phyloP scores from a whole-genome alignment of 176 grass and related monocot genomes.

The Tillandsia fasciculata region DNA sequence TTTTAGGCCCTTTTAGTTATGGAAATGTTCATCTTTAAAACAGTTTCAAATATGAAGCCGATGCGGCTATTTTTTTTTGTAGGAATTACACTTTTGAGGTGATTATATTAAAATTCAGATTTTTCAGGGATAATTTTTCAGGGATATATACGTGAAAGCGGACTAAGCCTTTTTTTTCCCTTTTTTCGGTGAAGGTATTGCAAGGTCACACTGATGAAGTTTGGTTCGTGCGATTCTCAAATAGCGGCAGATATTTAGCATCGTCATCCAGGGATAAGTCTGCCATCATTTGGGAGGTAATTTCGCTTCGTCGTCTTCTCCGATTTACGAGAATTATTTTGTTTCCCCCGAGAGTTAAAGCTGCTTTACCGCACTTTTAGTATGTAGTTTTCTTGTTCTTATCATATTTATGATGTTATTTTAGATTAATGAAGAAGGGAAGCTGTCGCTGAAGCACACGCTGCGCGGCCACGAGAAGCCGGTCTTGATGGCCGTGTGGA shows the following conservation, averaged over 20 bases:
- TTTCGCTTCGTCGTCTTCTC: not conserved
- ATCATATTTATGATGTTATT: conserved; percentile 1
- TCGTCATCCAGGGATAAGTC: conserved; percentile 78
- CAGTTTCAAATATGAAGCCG: too few species aligned
- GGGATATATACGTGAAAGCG: not conserved
- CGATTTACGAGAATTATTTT: not conserved
- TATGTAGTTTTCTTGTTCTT: too few species aligned
- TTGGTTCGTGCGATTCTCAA: conserved; percentile 94
- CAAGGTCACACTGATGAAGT: conserved; percentile 67
- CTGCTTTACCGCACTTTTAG: too few species aligned
- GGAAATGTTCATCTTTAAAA: too few species aligned
- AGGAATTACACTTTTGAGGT: too few species aligned
- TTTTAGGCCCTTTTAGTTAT: too few species aligned
- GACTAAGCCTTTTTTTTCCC: not conserved
- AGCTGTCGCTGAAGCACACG: conserved; percentile 54
- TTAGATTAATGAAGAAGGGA: conserved; percentile 64
- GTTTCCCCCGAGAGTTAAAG: not conserved
- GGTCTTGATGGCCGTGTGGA: conserved; percentile 78
- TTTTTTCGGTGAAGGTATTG: conserved; percentile 43
- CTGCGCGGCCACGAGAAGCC: conserved; percentile 51
- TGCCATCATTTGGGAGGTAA: conserved; percentile 96
- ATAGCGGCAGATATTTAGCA: conserved; percentile 76
- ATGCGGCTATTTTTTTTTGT: too few species aligned
- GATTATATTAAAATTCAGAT: too few species aligned
- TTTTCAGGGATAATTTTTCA: not conserved